These are phyloP conservation scores for Corinectria fuckeliana DNA, from an alignment of 2,329 filamentous ascomycete species.

Conservation along the genomic window DNA sequence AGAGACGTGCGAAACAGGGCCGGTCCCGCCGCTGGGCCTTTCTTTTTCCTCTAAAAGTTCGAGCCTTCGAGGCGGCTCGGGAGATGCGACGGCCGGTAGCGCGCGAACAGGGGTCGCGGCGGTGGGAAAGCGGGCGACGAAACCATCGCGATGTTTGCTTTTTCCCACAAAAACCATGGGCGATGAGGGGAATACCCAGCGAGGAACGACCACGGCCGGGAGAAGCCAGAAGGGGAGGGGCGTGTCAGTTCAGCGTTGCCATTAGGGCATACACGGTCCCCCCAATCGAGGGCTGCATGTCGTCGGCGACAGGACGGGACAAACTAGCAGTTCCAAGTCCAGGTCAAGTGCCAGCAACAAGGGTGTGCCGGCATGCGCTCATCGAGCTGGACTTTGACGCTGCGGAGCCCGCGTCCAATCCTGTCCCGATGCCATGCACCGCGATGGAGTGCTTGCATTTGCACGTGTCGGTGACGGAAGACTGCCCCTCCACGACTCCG, in stretches of 20 bases:
- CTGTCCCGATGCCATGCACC: conserved; percentile 28
- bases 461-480: conserved; percentile 35
- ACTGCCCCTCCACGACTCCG: conserved; percentile 10
- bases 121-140: conserved; percentile 2
- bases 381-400: conserved; percentile 15
- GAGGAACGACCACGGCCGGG: conserved; percentile 8
- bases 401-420: conserved; percentile 29
- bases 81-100: conserved; percentile 32
- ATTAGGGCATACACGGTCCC: conserved; percentile 38
- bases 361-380: conserved; percentile 25
- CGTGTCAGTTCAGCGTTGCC: conserved; percentile 23
- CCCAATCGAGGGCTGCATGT: conserved; percentile 26
- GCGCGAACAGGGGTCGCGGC: conserved; percentile 23
- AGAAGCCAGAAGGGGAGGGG: conserved; percentile 19
- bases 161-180: conserved; percentile 28
- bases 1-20: conserved; percentile 12
- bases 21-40: conserved; percentile 4
- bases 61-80: conserved; percentile 22
- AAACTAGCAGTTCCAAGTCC: conserved; percentile 1
- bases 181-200: conserved; percentile 13
- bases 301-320: conserved; percentile 7
- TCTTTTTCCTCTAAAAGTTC: conserved; percentile 23
- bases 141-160: conserved; percentile 25
- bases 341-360: conserved; percentile 16
- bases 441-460: conserved; percentile 31